Conservation (phyloP, 2,329 filamentous ascomycete genomes). For the Gnomoniopsis smithogilvyi region DNA sequence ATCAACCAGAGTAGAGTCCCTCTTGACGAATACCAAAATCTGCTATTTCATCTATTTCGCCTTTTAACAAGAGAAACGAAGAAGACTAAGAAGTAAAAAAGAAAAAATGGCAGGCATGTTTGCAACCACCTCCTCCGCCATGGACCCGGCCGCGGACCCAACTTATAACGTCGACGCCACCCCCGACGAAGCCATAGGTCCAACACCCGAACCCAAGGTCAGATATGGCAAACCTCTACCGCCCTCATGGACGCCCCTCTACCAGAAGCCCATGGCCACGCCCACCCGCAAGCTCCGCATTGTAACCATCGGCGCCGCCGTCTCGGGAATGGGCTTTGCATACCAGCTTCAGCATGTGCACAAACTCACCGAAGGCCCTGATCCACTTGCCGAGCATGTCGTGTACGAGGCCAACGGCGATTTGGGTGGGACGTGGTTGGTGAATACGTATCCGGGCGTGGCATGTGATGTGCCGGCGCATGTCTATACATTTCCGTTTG, state of each 20-base stretch:
- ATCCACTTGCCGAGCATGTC: constrained; percentile 39
- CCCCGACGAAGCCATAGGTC: not conserved
- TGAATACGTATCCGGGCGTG: constrained; percentile 58
- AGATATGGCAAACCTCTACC: constrained; percentile 8
- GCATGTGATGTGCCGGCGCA: constrained; percentile 64
- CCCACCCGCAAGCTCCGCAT: constrained; percentile 9
- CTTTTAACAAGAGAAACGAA: too few relatives aligned
- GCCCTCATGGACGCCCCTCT: constrained; percentile 6
- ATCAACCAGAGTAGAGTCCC: too few relatives aligned
- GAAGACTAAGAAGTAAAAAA: too few relatives aligned
- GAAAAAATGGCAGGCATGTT: not conserved
- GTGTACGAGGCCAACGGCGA: constrained; percentile 64
- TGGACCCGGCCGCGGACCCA: not conserved
- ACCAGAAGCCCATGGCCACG: constrained; percentile 8
- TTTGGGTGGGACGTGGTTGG: constrained; percentile 51
- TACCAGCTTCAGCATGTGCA: constrained; percentile 13
- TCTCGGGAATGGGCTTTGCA: constrained; percentile 5
- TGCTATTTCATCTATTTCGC: too few relatives aligned
- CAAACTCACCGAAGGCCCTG: not conserved
- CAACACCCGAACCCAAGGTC: not conserved
- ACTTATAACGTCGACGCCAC: not conserved
- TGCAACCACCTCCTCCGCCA: not conserved
- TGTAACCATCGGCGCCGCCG: constrained; percentile 12
- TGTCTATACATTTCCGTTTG: constrained; percentile 63
- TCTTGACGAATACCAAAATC: too few relatives aligned